Conservation (phyloP, 306 rosid genomes). For the Ormosia semicastrata region DNA sequence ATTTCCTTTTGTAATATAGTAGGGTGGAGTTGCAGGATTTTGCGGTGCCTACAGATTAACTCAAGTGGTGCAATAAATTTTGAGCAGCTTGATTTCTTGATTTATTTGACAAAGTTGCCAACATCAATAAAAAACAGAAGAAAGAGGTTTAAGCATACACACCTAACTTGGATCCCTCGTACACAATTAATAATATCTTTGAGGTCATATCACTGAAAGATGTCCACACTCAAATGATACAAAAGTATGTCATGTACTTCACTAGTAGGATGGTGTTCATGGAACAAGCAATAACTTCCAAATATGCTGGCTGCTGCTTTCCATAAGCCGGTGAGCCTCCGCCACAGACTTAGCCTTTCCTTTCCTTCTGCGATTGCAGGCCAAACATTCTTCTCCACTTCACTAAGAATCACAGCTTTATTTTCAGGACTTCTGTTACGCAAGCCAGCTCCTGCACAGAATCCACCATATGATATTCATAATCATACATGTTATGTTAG, state of each 20-base stretch:
- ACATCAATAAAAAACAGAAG: background rate
- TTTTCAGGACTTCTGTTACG: conserved; percentile 68
- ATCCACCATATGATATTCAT: conserved; percentile 7
- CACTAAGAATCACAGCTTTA: conserved; percentile 66
- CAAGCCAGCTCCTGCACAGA: conserved; percentile 72
- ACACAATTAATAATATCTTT: too few species aligned
- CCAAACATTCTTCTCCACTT: conserved; percentile 94
- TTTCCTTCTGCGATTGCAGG: conserved; percentile 76
- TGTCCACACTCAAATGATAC: conserved; percentile 15
- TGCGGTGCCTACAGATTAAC: too few species aligned
- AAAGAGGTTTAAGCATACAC: background rate
- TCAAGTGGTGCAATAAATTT: too few species aligned
- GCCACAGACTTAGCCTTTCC: conserved; percentile 72
- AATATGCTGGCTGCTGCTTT: conserved; percentile 60
- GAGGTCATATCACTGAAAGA: background rate
- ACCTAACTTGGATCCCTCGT: too few species aligned
- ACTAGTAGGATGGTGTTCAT: conserved; percentile 9
- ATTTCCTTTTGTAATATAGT: too few species aligned
- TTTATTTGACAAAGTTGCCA: too few species aligned
- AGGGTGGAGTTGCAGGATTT: too few species aligned
- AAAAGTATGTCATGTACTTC: background rate
- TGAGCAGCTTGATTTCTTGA: too few species aligned
- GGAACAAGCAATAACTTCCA: conserved; percentile 83
- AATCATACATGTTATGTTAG: background rate
- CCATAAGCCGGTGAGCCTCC: conserved; percentile 79